A percentile compares a stretch with the other conserved stretches of the same genome.
Evolutionary conservation across 495 filamentous ascomycete species (phyloP).

Genomic region (Ascodesmis nigricans): DNA sequence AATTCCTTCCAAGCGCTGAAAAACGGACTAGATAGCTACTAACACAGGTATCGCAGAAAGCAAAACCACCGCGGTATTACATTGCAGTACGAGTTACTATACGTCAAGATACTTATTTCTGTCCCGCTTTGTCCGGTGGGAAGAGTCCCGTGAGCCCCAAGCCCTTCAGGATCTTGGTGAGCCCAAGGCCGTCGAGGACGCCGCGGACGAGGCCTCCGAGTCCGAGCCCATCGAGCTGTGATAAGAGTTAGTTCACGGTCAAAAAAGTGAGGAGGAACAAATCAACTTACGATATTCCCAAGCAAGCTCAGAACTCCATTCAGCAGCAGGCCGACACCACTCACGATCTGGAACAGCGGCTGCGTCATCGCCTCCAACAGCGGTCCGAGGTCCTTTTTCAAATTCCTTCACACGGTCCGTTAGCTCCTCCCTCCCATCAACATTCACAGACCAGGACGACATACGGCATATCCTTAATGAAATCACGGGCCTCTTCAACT

Average conservation of each 20-base stretch:
- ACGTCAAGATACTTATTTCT: too few relatives aligned
- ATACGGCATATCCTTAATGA: constrained; percentile 74
- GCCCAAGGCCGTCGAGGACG: constrained; percentile 55
- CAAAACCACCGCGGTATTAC: too few relatives aligned
- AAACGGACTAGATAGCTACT: too few relatives aligned
- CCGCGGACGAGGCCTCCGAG: constrained; percentile 61
- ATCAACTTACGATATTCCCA: constrained; percentile 35
- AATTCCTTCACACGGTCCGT: too few relatives aligned
- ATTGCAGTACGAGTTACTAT: too few relatives aligned
- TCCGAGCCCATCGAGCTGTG: constrained; percentile 52
- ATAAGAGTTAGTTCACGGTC: constrained; percentile 1
- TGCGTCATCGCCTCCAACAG: constrained; percentile 60
- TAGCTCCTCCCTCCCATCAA: too few relatives aligned
- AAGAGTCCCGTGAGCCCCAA: constrained; percentile 34
- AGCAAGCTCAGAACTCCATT: constrained; percentile 66
- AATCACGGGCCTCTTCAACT: constrained; percentile 71
- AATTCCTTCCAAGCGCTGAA: too few relatives aligned
- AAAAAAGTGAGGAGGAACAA: neutral
- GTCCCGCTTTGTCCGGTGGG: neutral
- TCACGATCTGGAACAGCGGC: constrained; percentile 81
- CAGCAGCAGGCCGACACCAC: constrained; percentile 67
- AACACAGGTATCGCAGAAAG: too few relatives aligned
- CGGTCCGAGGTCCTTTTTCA: constrained; percentile 82
- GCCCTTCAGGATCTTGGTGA: constrained; percentile 52
- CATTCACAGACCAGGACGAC: too few relatives aligned